Evolutionary conservation across 1,284 basidiomycete genomes (phyloP), one percentile per base, ranked within the genome.

Genomic region (Austropuccinia psidii): DNA sequence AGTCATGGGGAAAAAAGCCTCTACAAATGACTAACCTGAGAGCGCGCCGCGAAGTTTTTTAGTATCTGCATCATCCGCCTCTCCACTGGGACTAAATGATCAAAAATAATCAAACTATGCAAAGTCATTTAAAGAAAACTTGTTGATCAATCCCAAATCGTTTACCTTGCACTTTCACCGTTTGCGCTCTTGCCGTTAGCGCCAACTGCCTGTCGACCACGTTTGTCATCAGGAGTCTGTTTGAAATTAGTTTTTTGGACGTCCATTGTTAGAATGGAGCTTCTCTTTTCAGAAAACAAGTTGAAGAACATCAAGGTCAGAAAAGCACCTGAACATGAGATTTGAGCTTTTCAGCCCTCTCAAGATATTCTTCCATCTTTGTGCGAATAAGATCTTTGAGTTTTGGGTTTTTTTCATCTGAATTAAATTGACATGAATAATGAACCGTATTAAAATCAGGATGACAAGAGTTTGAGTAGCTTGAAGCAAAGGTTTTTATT

Each of bases 401-500:
- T 82, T 90, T 92, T 75, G 93, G 91, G 81, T 98, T 98, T 86
- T 92, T 95, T 84, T 97, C 93, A 81, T 94, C 92, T 95, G 80
- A 8, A 0, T 24, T 8, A 37, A 0, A 19, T 19, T 24, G 27
- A 47, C 6, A 64, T 52, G 60, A 45, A 45, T 11, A 45, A 45
- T 45, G 11, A 45, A 45, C n/a, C n/a, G 43, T 11, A n/a, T 17
- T 50, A 50, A 50, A 13, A 31, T 21, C 60, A 49, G 3, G 33
- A 57, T 21, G 24, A 33, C 27, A 31, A 62, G 39, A 55, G 75
- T 24, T 8, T 11, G 27, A 33, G 29, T n/a, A n/a, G n/a, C n/a
- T n/a, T n/a, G 21, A 13, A 69, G 24, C 1, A 45, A 35, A n/a
- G 11, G 50, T n/a, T 21, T 43, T 21, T 21, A 60, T 11, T 29